Base-by-base conservation (phyloP, 345 rosid species). In the Hypericum androsaemum region DNA sequence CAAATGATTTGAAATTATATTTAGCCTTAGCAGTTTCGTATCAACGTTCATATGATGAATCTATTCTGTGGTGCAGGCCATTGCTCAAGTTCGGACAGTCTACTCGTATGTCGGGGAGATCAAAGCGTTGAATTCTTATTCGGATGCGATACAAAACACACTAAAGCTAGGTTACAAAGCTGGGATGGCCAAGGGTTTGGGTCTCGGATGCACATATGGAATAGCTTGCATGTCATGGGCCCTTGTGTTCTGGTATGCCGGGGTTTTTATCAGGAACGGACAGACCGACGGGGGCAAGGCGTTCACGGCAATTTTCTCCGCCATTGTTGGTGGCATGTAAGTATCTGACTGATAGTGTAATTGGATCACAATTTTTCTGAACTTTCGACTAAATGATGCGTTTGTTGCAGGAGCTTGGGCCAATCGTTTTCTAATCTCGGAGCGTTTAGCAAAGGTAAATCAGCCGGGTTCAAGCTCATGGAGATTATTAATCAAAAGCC, bases 161-260 rank as follows among this genome's bases (percentile, higher is more conserved):
- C 74, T 94, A 47, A 88, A 94, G 74, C 95, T 94, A 10, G 95
- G 99, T 42, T 94, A 94, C 67, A 94, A 88, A 73, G 99, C 99
- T 14, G 99, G 99, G 10, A 86, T 94, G 99, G 99, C 98, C 56
- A 94, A 94, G 75, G 99, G 99, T 5, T 76, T 94, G 71, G 99
- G 99, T 13, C 74, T 94, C 15, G 99, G 99, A 62, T 94, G 99
- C 64, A 94, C 99, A 0, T 94, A 83, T 62, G 99, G 99, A 38
- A 94, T 94, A 53, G 99, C 99, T 41, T 88, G 97, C 64, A 94
- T 94, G 99, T 94, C 99, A 8, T 94, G 99, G 98, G 99, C 99
- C n/a, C 77, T 94, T 51, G 99, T 94, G 28, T 94, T 94, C 58
- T 94, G 99, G 99, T 94, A 94, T 9, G 99, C 99, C 0, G 97